Conservation (phyloP, 352 stramenopile genomes). For the Phytophthora ramorum region DNA sequence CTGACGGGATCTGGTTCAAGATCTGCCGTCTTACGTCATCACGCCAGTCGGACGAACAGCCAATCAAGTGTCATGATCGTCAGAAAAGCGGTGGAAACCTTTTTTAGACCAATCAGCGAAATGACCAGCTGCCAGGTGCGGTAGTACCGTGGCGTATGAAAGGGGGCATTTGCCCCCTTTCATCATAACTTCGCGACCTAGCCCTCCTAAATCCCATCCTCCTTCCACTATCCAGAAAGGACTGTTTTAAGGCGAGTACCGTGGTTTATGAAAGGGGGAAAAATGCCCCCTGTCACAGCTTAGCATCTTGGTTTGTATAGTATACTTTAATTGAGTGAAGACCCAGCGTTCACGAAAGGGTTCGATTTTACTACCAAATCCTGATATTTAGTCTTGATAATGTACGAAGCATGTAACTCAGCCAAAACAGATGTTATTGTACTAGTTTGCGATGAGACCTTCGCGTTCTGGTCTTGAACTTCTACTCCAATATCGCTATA, state of each 20-base stretch:
- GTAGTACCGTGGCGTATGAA: slow-evolving; percentile 1
- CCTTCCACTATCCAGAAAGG: background rate
- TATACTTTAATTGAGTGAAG: background rate
- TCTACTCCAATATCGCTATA: too few relatives aligned
- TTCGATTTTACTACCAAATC: too few relatives aligned
- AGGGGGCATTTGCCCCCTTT: slow-evolving; percentile 1
- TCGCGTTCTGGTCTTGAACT: too few relatives aligned
- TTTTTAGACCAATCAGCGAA: background rate
- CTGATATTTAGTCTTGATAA: too few relatives aligned
- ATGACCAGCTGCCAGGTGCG: background rate
- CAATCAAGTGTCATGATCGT: background rate
- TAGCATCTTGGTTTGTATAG: slow-evolving; percentile 4
- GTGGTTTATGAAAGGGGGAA: slow-evolving; percentile 2
- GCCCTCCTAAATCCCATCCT: background rate
- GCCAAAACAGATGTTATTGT: too few relatives aligned
- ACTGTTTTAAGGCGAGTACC: background rate
- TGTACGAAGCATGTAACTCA: too few relatives aligned
- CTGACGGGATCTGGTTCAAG: background rate
- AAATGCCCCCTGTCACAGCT: background rate
- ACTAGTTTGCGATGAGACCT: too few relatives aligned
- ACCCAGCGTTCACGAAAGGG: slow-evolving; percentile 4
- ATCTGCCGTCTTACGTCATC: background rate
- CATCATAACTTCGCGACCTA: background rate
- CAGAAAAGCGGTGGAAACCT: background rate
- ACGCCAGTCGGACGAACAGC: background rate